Percentiles rank a stretch among this genome's conserved stretches.
Conservation (phyloP, 441 rosid genomes). For the Hura crepitans region DNA sequence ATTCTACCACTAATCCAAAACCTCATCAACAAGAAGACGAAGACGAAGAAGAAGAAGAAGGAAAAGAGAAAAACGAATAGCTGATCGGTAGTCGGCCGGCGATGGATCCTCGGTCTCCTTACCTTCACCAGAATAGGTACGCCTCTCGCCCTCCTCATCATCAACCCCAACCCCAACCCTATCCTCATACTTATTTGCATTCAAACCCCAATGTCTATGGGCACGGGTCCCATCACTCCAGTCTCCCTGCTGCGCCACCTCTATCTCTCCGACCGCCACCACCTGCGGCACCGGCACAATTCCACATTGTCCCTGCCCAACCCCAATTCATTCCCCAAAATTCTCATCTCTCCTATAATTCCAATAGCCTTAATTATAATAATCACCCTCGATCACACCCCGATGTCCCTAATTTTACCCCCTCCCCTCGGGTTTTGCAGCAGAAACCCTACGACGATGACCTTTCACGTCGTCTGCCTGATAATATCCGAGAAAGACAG, state of each 20-base stretch:
- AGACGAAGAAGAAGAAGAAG: neutral
- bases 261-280: constrained; percentile 20
- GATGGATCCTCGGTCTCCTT: constrained; percentile 47
- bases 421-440: constrained; percentile 17
- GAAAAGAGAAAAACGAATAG: neutral
- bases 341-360: constrained; percentile 29
- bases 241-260: constrained; percentile 15
- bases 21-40: too few species aligned
- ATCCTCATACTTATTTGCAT: constrained; percentile 26
- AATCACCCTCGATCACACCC: constrained; percentile 21
- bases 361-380: constrained; percentile 9
- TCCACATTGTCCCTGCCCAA: constrained; percentile 18
- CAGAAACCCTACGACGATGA: constrained; percentile 25
- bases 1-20: neutral
- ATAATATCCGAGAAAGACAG: constrained; percentile 10
- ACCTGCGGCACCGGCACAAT: constrained; percentile 19
- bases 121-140: constrained; percentile 29
- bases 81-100: neutral
- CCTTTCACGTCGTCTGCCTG: constrained; percentile 25
- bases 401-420: constrained; percentile 27
- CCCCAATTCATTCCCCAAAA: constrained; percentile 32
- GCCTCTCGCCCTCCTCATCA: constrained; percentile 19
- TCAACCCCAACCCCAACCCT: constrained; percentile 18
- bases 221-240: constrained; percentile 22
- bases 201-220: constrained; percentile 21